Percentiles rank a stretch among this genome's conserved stretches.
Evolutionary conservation across 495 filamentous ascomycete genomes (phyloP).

Genomic region (Annulohypoxylon maeteangense): DNA sequence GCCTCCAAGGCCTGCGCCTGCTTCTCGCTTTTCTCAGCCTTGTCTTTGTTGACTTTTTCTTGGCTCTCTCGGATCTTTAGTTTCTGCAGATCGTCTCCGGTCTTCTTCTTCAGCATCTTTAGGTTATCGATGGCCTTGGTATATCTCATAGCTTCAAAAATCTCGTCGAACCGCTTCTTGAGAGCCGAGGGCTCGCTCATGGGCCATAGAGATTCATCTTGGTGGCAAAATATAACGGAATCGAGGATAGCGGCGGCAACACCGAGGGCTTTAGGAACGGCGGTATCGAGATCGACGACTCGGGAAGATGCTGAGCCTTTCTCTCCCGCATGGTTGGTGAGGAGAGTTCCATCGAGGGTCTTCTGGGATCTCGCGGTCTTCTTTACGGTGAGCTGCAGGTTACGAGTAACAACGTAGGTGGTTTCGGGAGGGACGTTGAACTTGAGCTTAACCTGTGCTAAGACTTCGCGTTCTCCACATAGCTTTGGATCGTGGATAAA

Average conservation of each 20-base stretch:
- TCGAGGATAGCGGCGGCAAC: conserved; percentile 92
- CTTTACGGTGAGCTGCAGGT: conserved; percentile 85
- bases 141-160: conserved; percentile 96
- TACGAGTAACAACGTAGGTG: conserved; percentile 82
- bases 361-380: conserved; percentile 77
- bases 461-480: conserved; percentile 87
- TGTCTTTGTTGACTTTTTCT: conserved; percentile 86
- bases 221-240: conserved; percentile 97
- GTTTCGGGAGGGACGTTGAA: conserved; percentile 81
- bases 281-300: conserved; percentile 79
- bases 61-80: conserved; percentile 77
- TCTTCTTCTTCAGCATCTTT: conserved; percentile 82
- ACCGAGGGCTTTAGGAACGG: conserved; percentile 88
- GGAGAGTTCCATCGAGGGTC: conserved; percentile 80
- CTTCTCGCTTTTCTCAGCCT: conserved; percentile 76
- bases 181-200: conserved; percentile 88
- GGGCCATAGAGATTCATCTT: conserved; percentile 97
- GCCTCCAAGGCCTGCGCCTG: conserved; percentile 69
- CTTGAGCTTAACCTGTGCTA: conserved; percentile 89
- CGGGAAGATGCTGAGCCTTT: conserved; percentile 77
- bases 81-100: conserved; percentile 76
- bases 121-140: conserved; percentile 97
- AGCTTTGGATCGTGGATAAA: conserved; percentile 98
- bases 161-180: conserved; percentile 96
- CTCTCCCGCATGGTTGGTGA: conserved; percentile 84